phyloP scores from a whole-genome alignment of 345 rosid species.

The Lumnitzera racemosa region DNA sequence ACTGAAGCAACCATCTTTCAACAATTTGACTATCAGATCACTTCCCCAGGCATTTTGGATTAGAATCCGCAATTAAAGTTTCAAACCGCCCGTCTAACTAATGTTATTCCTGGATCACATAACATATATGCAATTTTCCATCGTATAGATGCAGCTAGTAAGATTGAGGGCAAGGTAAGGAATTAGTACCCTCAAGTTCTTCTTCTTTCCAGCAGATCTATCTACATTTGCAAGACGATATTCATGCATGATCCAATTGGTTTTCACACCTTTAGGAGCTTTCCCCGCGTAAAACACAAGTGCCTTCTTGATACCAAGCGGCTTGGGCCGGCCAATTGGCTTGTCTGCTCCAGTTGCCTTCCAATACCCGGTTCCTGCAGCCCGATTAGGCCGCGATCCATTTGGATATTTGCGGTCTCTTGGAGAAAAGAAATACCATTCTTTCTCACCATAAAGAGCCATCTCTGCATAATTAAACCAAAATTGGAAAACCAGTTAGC shows the following conservation, averaged over 20 bases:
- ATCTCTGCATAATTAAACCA: slow-evolving; percentile 31
- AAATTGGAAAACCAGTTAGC: neutral
- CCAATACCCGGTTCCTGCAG: slow-evolving; percentile 89
- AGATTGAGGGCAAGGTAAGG: neutral
- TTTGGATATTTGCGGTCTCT: slow-evolving; percentile 91
- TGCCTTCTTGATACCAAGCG: slow-evolving; percentile 78
- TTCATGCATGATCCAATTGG: slow-evolving; percentile 98
- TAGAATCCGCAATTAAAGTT: too few species aligned
- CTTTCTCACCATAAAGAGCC: slow-evolving; percentile 84
- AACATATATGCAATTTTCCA: too few species aligned
- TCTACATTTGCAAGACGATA: slow-evolving; percentile 86
- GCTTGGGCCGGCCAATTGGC: slow-evolving; percentile 72
- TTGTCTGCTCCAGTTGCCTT: slow-evolving; percentile 96
- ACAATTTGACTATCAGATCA: too few species aligned
- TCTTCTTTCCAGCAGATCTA: slow-evolving; percentile 57
- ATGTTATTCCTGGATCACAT: too few species aligned
- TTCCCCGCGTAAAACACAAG: slow-evolving; percentile 87
- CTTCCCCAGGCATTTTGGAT: too few species aligned
- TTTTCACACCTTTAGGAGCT: slow-evolving; percentile 73
- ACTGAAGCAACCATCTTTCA: too few species aligned
- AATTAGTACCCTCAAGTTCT: slow-evolving; percentile 49
- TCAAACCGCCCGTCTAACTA: neutral
- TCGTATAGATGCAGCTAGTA: too few species aligned
- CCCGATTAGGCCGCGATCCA: slow-evolving; percentile 86
- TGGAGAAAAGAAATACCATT: slow-evolving; percentile 96